Evolutionary conservation across 495 filamentous ascomycete genomes (phyloP).

Genomic region (Peziza echinospora): DNA sequence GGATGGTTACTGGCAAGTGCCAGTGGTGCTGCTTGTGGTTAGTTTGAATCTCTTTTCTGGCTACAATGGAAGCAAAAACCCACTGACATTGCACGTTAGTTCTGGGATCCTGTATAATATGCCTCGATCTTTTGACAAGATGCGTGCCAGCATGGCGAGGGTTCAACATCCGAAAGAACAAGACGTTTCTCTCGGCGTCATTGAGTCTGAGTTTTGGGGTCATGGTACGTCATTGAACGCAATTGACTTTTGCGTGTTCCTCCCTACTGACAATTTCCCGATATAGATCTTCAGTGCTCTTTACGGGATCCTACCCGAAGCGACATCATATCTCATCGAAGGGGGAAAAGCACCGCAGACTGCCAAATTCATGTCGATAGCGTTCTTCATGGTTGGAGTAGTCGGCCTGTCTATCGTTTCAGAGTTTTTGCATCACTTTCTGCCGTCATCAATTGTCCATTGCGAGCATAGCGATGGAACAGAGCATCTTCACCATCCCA

Average conservation of each 20-base stretch:
- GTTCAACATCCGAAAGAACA: constrained; percentile 79
- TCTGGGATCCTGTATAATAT: constrained; percentile 64
- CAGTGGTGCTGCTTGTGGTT: constrained; percentile 44
- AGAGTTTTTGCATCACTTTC: constrained; percentile 51
- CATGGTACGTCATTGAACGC: constrained; percentile 42
- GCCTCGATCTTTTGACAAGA: constrained; percentile 56
- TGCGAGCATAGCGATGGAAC: constrained; percentile 42
- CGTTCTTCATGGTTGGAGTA: constrained; percentile 60
- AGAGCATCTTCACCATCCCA: constrained; percentile 1
- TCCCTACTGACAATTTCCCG: constrained; percentile 9
- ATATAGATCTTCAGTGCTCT: constrained; percentile 72
- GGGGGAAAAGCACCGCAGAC: constrained; percentile 40
- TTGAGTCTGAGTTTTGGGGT: constrained; percentile 88
- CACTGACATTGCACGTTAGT: constrained; percentile 21
- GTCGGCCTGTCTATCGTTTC: constrained; percentile 67
- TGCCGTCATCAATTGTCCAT: constrained; percentile 85
- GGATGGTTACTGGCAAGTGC: constrained; percentile 84
- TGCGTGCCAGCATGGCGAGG: constrained; percentile 44
- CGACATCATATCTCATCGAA: constrained; percentile 49
- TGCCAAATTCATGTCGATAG: constrained; percentile 53
- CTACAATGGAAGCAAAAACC: neutral
- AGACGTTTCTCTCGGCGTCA: constrained; percentile 65
- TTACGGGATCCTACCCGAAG: constrained; percentile 80
- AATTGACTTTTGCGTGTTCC: neutral
- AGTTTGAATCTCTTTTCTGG: neutral